Base-by-base conservation (phyloP, 805 yeast species). In the Metschnikowia proteae region DNA sequence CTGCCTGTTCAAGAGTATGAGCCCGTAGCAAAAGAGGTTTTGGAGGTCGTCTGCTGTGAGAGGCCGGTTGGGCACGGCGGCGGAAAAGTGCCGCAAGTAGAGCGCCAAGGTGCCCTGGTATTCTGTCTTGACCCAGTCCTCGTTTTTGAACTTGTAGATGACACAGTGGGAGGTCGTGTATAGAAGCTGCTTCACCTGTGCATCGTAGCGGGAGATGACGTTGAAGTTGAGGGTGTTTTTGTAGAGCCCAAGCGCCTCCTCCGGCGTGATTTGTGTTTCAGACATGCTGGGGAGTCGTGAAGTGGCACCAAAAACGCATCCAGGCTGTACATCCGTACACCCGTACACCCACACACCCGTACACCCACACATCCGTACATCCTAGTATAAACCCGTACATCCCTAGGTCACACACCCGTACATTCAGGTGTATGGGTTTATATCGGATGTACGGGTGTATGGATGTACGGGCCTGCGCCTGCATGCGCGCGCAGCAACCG, bases 181-280 rank as follows among this genome's bases (percentile, higher is more conserved):
- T 37, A 85, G 66, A 29, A 86, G 70, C 60, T 83, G 88, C 48
- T 84, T 81, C 43, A 85, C 80, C 53, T 75, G 74, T 0, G 91
- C 86, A 56, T 86, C 95, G 60, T 86, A 86, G 51, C 90, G 75
- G 25, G 86, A 83, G 29, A 86, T 83, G 45, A 86, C 91, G 61
- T 86, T 86, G 67, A 79, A 86, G 43, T 86, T 84, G 41, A 86
- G 67, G 0, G 91, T 85, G 52, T 80, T 81, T 45, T 82, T 75
- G 60, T 82, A 86, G 23, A 86, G 75, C 45, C 82, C 86, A 47
- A 81, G 63, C 0, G 86, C 79, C 55, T 67, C 66, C 44, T 63
- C 64, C 3, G 73, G 69, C 13, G 75, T 71, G 46, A 74, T 67
- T 47, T 68, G 74, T 49, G 45, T 42, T 42, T 42, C 45, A 0